phyloP scores from a whole-genome alignment of 2,329 filamentous ascomycete genomes.

The Trichoderma koningii region DNA sequence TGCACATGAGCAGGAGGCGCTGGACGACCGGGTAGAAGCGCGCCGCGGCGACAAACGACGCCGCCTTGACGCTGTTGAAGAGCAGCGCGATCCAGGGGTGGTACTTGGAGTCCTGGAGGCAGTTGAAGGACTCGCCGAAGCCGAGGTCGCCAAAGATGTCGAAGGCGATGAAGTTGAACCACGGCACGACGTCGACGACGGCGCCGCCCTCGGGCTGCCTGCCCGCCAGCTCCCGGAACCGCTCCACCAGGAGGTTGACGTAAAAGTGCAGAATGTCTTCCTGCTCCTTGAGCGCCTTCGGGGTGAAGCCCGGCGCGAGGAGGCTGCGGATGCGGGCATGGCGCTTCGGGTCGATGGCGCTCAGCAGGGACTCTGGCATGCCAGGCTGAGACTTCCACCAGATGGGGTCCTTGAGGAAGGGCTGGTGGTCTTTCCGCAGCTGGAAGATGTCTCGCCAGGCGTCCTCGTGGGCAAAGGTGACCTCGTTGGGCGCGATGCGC shows the following conservation, averaged over 20 bases:
- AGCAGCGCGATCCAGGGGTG: conserved; percentile 29
- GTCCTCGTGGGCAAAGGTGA: conserved; percentile 20
- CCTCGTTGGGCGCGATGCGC: conserved; percentile 24
- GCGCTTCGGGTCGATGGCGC: conserved; percentile 34
- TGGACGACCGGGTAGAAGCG: conserved; percentile 21
- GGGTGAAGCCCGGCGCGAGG: conserved; percentile 9
- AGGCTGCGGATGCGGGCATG: conserved; percentile 31
- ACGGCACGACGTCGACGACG: conserved; percentile 29
- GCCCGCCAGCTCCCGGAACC: conserved; percentile 28
- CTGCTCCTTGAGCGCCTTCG: conserved; percentile 35
- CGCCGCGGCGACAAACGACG: conserved; percentile 14
- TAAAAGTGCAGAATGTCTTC: conserved; percentile 36
- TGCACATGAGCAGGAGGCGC: conserved; percentile 15
- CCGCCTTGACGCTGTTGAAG: conserved; percentile 24
- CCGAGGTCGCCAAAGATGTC: conserved; percentile 33
- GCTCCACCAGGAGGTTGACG: conserved; percentile 34
- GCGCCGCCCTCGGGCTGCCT: conserved; percentile 27
- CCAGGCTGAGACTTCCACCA: conserved; percentile 37
- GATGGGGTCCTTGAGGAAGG: conserved; percentile 35
- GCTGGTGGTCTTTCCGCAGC: conserved; percentile 14
- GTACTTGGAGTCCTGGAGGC: conserved; percentile 25
- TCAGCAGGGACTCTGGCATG: conserved; percentile 32
- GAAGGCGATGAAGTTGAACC: conserved; percentile 38
- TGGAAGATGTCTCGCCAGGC: conserved; percentile 12
- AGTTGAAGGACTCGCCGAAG: conserved; percentile 31